phyloP scores from a whole-genome alignment of 2,329 filamentous ascomycete genomes.

The Lachnellula arida region DNA sequence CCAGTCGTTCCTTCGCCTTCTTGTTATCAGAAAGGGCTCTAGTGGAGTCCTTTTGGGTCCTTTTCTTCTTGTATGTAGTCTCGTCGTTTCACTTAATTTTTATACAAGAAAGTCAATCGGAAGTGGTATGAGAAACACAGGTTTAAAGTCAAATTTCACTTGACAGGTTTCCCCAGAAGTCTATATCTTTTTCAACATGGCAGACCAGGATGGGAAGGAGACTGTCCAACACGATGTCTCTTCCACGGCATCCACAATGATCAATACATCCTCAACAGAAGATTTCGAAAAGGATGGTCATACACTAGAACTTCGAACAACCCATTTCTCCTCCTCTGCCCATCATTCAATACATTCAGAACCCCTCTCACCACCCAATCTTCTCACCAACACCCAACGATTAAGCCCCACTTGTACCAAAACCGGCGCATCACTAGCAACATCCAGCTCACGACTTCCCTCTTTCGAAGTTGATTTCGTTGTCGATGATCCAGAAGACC shows the following conservation, averaged over 20 bases:
- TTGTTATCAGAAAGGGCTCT: too few species aligned
- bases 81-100: too few species aligned
- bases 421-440: constrained; percentile 41
- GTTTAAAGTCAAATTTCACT: too few species aligned
- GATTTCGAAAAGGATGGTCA: constrained; percentile 19
- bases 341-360: constrained; percentile 24
- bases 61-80: too few species aligned
- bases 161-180: too few species aligned
- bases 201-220: neutral
- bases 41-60: too few species aligned
- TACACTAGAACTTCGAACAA: constrained; percentile 12
- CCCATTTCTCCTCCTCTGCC: constrained; percentile 9
- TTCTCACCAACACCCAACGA: constrained; percentile 38
- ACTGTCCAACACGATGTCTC: neutral
- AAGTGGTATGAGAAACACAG: too few species aligned
- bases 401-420: constrained; percentile 33
- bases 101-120: too few species aligned
- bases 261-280: constrained; percentile 5
- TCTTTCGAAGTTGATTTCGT: constrained; percentile 72
- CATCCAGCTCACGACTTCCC: constrained; percentile 42
- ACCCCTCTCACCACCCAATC: constrained; percentile 32
- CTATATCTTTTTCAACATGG: neutral
- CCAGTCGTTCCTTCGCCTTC: too few species aligned
- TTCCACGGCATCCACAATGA: constrained; percentile 4
- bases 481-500: constrained; percentile 58